Percentiles rank a stretch among this genome's conserved stretches.
Conservation (phyloP, 805 yeast genomes). For the Schizosaccharomyces octosporus region DNA sequence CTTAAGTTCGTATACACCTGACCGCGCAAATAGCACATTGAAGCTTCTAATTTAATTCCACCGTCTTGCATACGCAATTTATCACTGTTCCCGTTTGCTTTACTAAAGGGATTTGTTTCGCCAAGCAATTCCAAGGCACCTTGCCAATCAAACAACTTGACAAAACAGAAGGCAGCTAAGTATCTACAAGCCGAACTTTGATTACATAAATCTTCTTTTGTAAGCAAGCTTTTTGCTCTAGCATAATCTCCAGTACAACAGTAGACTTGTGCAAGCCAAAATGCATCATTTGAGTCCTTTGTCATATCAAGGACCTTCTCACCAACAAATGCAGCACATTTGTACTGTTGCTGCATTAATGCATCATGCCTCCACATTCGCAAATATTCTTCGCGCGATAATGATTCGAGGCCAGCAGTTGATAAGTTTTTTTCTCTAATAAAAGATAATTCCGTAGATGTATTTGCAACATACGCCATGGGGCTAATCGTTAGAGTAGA, state of each 20-base stretch:
- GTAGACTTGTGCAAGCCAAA: constrained; percentile 84
- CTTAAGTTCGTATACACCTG: constrained; percentile 58
- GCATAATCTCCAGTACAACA: constrained; percentile 51
- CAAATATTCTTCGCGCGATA: constrained; percentile 47
- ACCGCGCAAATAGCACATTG: constrained; percentile 69
- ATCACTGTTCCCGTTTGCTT: constrained; percentile 13
- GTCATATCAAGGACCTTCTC: constrained; percentile 73
- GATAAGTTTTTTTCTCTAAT: neutral
- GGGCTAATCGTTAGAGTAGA: constrained; percentile 2
- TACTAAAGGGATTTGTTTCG: constrained; percentile 48
- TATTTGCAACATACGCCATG: neutral
- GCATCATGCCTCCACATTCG: constrained; percentile 89
- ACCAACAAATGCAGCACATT: constrained; percentile 74
- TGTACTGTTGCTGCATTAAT: constrained; percentile 67
- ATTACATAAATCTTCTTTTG: constrained; percentile 27
- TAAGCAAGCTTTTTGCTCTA: constrained; percentile 49
- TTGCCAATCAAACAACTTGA: constrained; percentile 26
- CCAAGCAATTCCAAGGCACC: constrained; percentile 75
- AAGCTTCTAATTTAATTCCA: constrained; percentile 67
- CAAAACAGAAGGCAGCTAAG: constrained; percentile 46
- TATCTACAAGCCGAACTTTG: constrained; percentile 55
- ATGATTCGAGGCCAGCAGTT: neutral
- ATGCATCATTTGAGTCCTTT: constrained; percentile 71
- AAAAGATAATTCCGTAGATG: neutral
- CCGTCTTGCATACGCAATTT: constrained; percentile 27